Evolutionary conservation across 768 basidiomycete genomes (phyloP).

Genomic region (Trametes villosa): DNA sequence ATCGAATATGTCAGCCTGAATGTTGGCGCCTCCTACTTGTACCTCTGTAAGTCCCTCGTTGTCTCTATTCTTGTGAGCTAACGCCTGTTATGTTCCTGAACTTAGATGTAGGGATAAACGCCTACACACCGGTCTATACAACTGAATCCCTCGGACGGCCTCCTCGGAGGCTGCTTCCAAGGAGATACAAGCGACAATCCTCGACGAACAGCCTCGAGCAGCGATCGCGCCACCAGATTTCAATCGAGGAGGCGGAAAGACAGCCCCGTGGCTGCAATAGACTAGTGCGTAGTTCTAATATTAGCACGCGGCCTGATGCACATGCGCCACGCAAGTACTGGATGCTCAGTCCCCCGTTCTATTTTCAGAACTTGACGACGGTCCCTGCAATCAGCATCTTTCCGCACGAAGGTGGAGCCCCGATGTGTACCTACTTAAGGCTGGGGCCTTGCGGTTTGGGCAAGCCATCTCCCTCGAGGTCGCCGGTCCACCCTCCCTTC

Average conservation of each 20-base stretch:
- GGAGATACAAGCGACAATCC: too few species aligned
- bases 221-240: background rate
- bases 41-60: background rate
- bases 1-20: background rate
- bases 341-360: background rate
- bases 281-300: background rate
- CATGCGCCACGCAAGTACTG: too few species aligned
- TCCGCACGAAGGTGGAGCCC: background rate
- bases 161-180: too few species aligned
- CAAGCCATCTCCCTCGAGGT: conserved; percentile 15
- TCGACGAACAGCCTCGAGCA: background rate
- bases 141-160: too few species aligned
- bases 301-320: background rate
- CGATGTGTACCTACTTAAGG: background rate
- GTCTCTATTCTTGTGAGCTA: background rate
- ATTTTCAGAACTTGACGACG: conserved; percentile 1
- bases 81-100: too few species aligned
- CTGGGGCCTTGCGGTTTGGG: background rate
- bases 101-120: too few species aligned
- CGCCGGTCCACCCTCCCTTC: background rate
- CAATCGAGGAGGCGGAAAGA: background rate
- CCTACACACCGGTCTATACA: too few species aligned
- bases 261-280: background rate
- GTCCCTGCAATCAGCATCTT: background rate
- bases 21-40: background rate